Percentiles rank a stretch among this genome's conserved stretches.
phyloP scores from a whole-genome alignment of 78 protist genomes.

The Diacronema lutheri region DNA sequence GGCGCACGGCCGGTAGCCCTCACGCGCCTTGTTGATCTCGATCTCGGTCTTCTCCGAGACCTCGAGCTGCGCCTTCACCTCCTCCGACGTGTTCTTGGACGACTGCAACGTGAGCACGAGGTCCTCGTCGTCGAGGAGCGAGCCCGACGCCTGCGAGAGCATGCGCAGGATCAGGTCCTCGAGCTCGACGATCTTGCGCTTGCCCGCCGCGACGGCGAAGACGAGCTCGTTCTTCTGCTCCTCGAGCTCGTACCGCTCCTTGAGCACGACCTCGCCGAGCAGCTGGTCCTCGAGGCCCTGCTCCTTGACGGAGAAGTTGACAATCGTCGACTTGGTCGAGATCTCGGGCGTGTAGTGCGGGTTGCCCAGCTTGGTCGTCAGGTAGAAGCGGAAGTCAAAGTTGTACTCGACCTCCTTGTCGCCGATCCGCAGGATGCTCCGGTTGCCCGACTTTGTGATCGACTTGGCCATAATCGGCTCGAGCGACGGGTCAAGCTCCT shows the following conservation, averaged over 20 bases:
- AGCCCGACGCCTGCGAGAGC: constrained; percentile 35
- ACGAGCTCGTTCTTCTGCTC: constrained; percentile 70
- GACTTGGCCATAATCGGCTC: constrained; percentile 67
- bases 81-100: constrained; percentile 41
- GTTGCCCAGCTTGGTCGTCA: constrained; percentile 78
- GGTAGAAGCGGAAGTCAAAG: constrained; percentile 68
- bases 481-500: constrained; percentile 73
- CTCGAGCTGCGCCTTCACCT: constrained; percentile 33
- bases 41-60: constrained; percentile 32
- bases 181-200: constrained; percentile 61
- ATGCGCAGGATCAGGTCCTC: constrained; percentile 79
- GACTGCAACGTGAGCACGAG: constrained; percentile 54
- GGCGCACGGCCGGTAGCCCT: constrained; percentile 67
- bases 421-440: constrained; percentile 55
- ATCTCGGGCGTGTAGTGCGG: constrained; percentile 88
- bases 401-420: constrained; percentile 81
- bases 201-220: constrained; percentile 52
- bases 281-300: constrained; percentile 88
- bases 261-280: constrained; percentile 73
- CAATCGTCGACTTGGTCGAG: constrained; percentile 72
- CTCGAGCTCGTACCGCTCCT: constrained; percentile 83
- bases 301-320: constrained; percentile 85
- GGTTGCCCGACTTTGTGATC: constrained; percentile 53
- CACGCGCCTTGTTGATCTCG: constrained; percentile 45
- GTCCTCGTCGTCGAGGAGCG: constrained; percentile 57